Evolutionary conservation across 352 stramenopile species (phyloP).

Genomic region (Plasmopara muralis): DNA sequence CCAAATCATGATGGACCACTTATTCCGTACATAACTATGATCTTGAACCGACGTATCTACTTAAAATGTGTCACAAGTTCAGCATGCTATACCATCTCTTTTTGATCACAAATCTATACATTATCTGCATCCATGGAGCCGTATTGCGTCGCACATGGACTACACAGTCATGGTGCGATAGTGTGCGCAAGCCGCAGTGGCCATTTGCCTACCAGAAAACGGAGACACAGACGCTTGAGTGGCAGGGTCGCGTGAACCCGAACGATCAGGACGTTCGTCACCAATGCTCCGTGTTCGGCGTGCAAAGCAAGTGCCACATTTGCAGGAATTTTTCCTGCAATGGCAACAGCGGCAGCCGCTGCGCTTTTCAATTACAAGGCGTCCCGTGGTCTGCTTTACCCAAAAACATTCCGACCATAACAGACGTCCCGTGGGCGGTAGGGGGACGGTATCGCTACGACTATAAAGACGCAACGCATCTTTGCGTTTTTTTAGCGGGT

Average conservation of each 20-base stretch:
- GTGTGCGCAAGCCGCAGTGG: constrained; percentile 79
- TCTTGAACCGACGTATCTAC: not conserved
- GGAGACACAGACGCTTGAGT: constrained; percentile 64
- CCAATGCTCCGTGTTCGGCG: constrained; percentile 78
- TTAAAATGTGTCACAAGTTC: not conserved
- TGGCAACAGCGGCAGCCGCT: constrained; percentile 30
- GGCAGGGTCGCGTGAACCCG: constrained; percentile 79
- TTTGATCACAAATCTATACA: constrained; percentile 1
- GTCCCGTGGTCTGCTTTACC: constrained; percentile 55
- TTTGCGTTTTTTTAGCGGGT: constrained; percentile 89
- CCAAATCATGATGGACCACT: constrained; percentile 1
- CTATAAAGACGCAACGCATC: constrained; percentile 73
- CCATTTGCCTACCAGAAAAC: constrained; percentile 93
- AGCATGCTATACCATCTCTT: constrained; percentile 2
- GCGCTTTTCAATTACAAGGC: constrained; percentile 91
- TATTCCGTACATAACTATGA: not conserved
- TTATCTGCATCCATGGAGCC: constrained; percentile 23
- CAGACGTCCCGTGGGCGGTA: constrained; percentile 91
- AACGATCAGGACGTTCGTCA: constrained; percentile 92
- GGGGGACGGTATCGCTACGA: constrained; percentile 88
- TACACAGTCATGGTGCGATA: constrained; percentile 81
- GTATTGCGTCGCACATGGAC: constrained; percentile 83
- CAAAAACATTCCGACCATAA: constrained; percentile 89
- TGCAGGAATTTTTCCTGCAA: constrained; percentile 88
- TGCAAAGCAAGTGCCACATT: constrained; percentile 91